Percentiles rank a stretch among this genome's conserved stretches.
Conservation (phyloP, 371 early-diverging fungal species). For the Saksenaea oblongispora region DNA sequence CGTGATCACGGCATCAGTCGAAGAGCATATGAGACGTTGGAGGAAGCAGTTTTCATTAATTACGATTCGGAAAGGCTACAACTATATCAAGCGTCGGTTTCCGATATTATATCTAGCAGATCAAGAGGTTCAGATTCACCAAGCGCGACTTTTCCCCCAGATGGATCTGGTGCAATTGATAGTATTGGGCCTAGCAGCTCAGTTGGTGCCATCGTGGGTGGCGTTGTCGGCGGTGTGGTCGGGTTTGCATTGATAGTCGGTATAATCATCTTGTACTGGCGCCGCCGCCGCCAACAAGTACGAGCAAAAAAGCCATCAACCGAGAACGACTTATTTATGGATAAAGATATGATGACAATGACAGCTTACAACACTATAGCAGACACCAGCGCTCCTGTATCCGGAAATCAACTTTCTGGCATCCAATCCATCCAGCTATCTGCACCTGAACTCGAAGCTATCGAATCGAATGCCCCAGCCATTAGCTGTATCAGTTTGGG, state of each 20-base stretch:
- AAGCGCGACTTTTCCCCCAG: no score
- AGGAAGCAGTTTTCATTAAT: no score
- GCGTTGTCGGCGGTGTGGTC: slow-evolving; percentile 7
- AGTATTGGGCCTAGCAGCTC: no score
- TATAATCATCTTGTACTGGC: background rate
- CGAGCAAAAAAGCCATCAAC: background rate
- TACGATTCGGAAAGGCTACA: no score
- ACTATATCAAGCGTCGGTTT: no score
- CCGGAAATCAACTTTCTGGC: background rate
- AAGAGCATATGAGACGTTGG: no score
- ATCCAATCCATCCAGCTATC: background rate
- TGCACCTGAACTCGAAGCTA: background rate
- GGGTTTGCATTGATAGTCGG: slow-evolving; percentile 1
- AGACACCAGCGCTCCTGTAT: background rate
- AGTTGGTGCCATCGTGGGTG: background rate
- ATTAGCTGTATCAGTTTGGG: background rate
- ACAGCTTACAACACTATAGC: background rate
- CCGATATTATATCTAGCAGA: no score
- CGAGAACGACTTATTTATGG: background rate
- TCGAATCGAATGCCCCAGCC: background rate
- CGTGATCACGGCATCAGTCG: no score
- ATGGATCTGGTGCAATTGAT: no score
- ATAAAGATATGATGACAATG: background rate
- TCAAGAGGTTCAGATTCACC: no score
- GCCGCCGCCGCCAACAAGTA: background rate